phyloP scores from a whole-genome alignment of 2,329 filamentous ascomycete genomes.

The Ophiostoma fasciatum region DNA sequence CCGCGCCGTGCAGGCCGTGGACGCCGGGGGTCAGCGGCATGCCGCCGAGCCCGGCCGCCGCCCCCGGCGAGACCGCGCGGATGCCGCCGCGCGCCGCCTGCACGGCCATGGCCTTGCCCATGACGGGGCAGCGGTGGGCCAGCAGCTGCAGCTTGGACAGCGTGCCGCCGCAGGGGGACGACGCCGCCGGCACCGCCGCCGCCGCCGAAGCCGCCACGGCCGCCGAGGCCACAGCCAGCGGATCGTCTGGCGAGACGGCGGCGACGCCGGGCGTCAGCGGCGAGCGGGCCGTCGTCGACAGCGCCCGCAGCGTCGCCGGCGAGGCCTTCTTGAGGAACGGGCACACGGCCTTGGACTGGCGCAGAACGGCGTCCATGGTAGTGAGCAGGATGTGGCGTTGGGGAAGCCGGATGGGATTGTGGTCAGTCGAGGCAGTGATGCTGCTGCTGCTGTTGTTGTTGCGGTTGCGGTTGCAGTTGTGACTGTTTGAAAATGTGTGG shows the following conservation, averaged over 20 bases:
- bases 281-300: slow-evolving; percentile 59
- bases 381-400: too few relatives aligned
- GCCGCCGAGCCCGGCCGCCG: slow-evolving; percentile 10
- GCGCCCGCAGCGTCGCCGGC: slow-evolving; percentile 75
- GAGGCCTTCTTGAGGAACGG: slow-evolving; percentile 94
- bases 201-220: slow-evolving; percentile 8
- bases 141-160: slow-evolving; percentile 96
- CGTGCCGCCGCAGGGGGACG: slow-evolving; percentile 70
- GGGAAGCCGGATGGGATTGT: too few relatives aligned
- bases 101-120: slow-evolving; percentile 92
- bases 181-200: slow-evolving; percentile 3
- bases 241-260: too few relatives aligned
- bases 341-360: slow-evolving; percentile 92
- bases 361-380: slow-evolving; percentile 81
- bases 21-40: too few relatives aligned
- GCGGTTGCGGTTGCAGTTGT: too few relatives aligned
- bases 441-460: too few relatives aligned
- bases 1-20: slow-evolving; percentile 10
- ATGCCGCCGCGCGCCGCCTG: slow-evolving; percentile 48
- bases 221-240: too few relatives aligned
- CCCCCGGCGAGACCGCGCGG: too few relatives aligned
- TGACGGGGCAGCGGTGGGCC: slow-evolving; percentile 90
- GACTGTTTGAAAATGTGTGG: too few relatives aligned
- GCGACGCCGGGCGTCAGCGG: slow-evolving; percentile 17
- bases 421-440: too few relatives aligned